These are phyloP conservation scores for Fusarium robinianum DNA, from an alignment of 2,329 filamentous ascomycete genomes.

Conservation along the genomic window DNA sequence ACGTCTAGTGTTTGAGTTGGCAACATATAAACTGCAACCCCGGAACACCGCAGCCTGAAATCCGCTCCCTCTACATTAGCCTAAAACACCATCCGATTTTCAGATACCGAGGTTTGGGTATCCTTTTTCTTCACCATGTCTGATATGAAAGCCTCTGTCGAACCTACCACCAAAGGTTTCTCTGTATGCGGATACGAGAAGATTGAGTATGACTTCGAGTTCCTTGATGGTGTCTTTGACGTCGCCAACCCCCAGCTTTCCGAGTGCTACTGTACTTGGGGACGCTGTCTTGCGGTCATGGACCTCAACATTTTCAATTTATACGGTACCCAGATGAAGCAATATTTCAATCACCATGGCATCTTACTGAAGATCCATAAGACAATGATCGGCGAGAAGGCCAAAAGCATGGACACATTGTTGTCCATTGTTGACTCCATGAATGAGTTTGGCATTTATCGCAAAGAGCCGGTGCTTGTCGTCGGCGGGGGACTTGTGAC, in stretches of 20 bases:
- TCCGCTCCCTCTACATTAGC: no score
- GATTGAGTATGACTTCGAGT: constrained; percentile 76
- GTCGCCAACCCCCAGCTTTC: constrained; percentile 63
- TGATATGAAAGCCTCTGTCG: constrained; percentile 68
- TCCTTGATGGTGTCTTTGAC: constrained; percentile 71
- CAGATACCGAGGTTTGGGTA: no score
- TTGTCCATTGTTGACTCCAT: constrained; percentile 73
- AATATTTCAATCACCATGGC: constrained; percentile 68
- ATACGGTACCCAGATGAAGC: constrained; percentile 67
- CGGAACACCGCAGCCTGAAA: no score
- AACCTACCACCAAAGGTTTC: constrained; percentile 67
- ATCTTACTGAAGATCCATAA: constrained; percentile 69
- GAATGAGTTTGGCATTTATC: constrained; percentile 72
- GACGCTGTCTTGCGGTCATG: constrained; percentile 68
- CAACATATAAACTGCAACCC: no score
- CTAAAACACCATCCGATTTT: no score
- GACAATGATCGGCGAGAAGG: constrained; percentile 76
- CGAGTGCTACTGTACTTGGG: constrained; percentile 67
- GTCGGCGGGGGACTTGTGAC: constrained; percentile 73
- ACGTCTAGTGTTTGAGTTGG: no score
- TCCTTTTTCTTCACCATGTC: constrained; percentile 57
- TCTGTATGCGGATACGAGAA: constrained; percentile 75
- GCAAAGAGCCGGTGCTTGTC: constrained; percentile 70
- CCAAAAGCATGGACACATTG: constrained; percentile 72
- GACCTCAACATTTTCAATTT: constrained; percentile 72